A percentile compares a stretch with the other conserved stretches of the same genome.
Evolutionary conservation across 179 eudicot species (phyloP).

Genomic region (Beta corolliflora): DNA sequence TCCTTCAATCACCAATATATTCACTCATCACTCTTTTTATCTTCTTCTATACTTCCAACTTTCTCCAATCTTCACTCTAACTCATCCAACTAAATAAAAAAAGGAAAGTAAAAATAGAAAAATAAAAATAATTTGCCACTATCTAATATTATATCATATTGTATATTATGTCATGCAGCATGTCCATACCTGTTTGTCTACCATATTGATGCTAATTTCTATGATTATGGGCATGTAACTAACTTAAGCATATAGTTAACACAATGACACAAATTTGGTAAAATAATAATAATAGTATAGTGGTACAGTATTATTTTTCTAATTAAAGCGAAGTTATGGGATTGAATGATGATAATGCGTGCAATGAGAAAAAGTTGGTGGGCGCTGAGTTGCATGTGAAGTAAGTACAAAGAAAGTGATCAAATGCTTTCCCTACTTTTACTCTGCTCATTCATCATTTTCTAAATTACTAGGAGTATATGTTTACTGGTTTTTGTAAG

Average conservation of each 20-base stretch:
- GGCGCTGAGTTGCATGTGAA: constrained; percentile 32
- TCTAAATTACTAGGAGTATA: not conserved
- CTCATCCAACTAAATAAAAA: not conserved
- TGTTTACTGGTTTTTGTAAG: not conserved
- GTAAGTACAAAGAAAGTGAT: constrained; percentile 26
- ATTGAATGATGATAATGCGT: constrained; percentile 26
- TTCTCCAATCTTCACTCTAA: constrained; percentile 11
- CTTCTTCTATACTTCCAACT: not conserved
- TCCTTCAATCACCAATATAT: constrained; percentile 14
- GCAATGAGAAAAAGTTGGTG: constrained; percentile 28
- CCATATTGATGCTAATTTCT: constrained; percentile 28
- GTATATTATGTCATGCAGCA: not conserved
- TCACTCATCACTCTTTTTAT: not conserved
- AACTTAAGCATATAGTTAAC: too few relatives aligned
- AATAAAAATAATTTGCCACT: too few relatives aligned
- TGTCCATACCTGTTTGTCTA: constrained; percentile 25
- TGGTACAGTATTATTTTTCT: not conserved
- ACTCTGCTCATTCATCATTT: not conserved
- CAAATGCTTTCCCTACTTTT: constrained; percentile 8
- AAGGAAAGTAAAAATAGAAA: too few relatives aligned
- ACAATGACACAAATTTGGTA: too few relatives aligned
- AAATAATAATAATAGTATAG: too few relatives aligned
- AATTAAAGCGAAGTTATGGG: constrained; percentile 20
- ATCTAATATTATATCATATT: not conserved
- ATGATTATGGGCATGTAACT: constrained; percentile 22